Base-by-base conservation (phyloP, 2,329 filamentous ascomycete genomes). In the Tolypocladium sp. region DNA sequence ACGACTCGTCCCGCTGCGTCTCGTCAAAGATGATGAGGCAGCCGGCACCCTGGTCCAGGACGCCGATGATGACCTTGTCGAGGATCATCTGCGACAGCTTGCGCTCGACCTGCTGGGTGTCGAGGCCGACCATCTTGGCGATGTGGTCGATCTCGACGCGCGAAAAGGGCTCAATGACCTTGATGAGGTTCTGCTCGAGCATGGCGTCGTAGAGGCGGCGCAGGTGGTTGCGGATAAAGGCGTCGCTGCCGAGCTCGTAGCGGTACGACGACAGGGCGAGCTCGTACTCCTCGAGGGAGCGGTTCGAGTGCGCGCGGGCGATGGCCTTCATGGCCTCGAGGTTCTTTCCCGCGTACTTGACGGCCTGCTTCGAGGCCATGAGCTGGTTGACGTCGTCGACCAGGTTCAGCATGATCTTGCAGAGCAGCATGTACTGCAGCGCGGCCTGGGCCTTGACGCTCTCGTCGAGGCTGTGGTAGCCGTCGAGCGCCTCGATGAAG, bases 61-160 rank as follows among this genome's bases (percentile, higher is more conserved):
- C 94, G 61, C 95, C 94, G 66, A 97, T 91, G 71, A 99, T 97
- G 69, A 97, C 91, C 82, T 97, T 97, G 79, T 99, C 94, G 61
- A 99, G 83, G 70, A 99, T 99, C 95, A 99, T 99, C 82, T 99
- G 95, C 53, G 91, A 95, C 63, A 99, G 82, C 82, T 99, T 99
- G 68, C 92, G 87, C 84, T 99, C 95, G 61, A 99, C 94, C 79
- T 97, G 93, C 74, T 91, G 88, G 33, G 91, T 96, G 74, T 97
- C 94, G 63, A 99, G 82, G 44, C 93, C 92, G 57, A 99, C 94
- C 89, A 97, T 96, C 80, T 94, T 92, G 66, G 94, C 93, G 69
- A 99, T 91, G 74, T 99, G 94, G 68, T 88, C 89, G 68, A 99
- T 96, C 78, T 99, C 94, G 58, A 99, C 94, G 63, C 92, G 86